A percentile compares a stretch with the other conserved stretches of the same genome.
Conservation (phyloP, 139 green algal species). For the Closterium sp. region DNA sequence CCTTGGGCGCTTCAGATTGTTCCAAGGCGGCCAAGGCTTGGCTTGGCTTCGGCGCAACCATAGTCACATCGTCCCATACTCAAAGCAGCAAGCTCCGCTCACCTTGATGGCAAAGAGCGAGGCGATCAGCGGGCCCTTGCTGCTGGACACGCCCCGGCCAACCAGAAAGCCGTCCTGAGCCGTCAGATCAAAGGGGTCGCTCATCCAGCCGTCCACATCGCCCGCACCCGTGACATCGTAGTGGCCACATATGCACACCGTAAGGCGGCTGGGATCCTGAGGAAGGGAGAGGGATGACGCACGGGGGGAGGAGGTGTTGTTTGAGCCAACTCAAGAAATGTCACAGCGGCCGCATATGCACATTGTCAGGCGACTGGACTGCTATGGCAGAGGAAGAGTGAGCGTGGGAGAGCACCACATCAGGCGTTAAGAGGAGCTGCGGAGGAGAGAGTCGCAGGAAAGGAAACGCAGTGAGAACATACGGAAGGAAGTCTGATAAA, state of each 20-base stretch:
- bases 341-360: constrained; percentile 71
- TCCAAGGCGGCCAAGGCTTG: no score
- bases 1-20: no score
- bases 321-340: constrained; percentile 78
- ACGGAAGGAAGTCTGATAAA: no score
- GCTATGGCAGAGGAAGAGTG: neutral
- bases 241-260: constrained; percentile 64
- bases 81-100: constrained; percentile 81
- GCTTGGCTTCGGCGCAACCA: no score
- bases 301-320: neutral
- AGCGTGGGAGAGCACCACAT: neutral
- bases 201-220: constrained; percentile 79
- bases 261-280: constrained; percentile 76
- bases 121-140: constrained; percentile 91
- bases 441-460: no score
- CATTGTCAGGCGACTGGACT: constrained; percentile 69
- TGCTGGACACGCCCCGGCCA: constrained; percentile 82
- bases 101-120: constrained; percentile 86
- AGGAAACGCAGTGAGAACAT: neutral
- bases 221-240: constrained; percentile 84
- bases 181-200: constrained; percentile 80
- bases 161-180: constrained; percentile 87
- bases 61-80: no score
- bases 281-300: neutral
- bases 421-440: no score